phyloP scores from a whole-genome alignment of 345 rosid genomes.

The Salix suchowensis region DNA sequence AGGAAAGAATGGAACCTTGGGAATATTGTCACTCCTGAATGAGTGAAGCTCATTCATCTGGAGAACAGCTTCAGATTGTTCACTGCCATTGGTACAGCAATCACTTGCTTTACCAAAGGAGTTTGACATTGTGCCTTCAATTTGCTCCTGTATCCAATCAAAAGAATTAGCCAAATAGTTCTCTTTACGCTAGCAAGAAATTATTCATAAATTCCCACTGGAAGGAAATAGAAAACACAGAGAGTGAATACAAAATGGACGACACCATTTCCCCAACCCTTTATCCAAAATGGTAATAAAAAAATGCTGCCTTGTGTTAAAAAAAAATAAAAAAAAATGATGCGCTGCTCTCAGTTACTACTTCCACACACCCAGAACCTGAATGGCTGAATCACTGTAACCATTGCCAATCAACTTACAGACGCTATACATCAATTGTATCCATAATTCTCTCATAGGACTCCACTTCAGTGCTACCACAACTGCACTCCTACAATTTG shows the following conservation, averaged over 20 bases:
- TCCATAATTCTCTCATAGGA: background rate
- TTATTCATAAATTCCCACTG: background rate
- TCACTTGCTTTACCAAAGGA: background rate
- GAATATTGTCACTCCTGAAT: constrained; percentile 5
- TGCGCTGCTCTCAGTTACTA: too few relatives aligned
- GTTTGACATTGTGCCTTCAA: background rate
- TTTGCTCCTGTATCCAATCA: background rate
- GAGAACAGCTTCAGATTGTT: background rate
- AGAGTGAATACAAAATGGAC: background rate
- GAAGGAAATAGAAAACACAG: background rate
- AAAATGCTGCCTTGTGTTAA: too few relatives aligned
- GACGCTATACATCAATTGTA: too few relatives aligned
- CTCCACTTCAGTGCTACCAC: background rate
- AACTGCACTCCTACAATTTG: background rate
- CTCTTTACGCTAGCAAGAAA: background rate
- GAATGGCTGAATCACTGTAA: too few relatives aligned
- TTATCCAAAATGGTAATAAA: too few relatives aligned
- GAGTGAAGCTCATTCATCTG: background rate
- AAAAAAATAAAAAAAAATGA: too few relatives aligned
- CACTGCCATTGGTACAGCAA: background rate
- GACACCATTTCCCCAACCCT: background rate
- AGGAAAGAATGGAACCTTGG: constrained; percentile 2
- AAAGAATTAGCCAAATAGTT: background rate
- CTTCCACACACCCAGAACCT: too few relatives aligned
- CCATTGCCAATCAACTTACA: too few relatives aligned